A percentile compares a stretch with the other conserved stretches of the same genome.
These are phyloP conservation scores for Beauveria australis DNA, from an alignment of 2,329 filamentous ascomycete genomes.

Conservation along the genomic window DNA sequence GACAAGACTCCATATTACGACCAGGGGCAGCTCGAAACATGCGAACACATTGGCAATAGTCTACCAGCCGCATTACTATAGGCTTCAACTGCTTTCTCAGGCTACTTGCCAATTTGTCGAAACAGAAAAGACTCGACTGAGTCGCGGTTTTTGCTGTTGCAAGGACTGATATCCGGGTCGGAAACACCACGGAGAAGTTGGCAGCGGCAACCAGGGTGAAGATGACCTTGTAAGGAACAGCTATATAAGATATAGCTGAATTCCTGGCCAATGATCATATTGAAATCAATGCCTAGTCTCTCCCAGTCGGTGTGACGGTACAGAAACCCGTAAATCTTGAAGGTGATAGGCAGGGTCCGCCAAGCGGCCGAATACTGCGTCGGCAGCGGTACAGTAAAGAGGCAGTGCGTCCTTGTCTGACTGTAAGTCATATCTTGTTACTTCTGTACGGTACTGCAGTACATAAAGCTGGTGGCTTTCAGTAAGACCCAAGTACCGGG, in stretches of 20 bases:
- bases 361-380: conserved; percentile 3
- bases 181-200: conserved; percentile 4
- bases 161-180: background rate
- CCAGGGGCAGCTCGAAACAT: background rate
- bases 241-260: no score
- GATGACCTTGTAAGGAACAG: background rate
- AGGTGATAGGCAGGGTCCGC: background rate
- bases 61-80: background rate
- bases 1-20: background rate
- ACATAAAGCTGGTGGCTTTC: background rate
- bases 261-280: no score
- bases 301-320: no score
- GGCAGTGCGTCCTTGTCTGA: background rate
- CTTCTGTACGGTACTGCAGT: background rate
- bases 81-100: no score
- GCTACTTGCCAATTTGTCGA: background rate
- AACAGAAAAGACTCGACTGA: background rate
- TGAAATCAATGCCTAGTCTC: no score
- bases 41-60: background rate
- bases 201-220: background rate
- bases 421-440: background rate
- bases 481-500: no score
- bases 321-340: no score
- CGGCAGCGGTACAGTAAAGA: background rate
- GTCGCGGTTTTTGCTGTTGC: background rate